Base-by-base conservation (phyloP, 441 rosid genomes). In the Pelargonium citronellum region DNA sequence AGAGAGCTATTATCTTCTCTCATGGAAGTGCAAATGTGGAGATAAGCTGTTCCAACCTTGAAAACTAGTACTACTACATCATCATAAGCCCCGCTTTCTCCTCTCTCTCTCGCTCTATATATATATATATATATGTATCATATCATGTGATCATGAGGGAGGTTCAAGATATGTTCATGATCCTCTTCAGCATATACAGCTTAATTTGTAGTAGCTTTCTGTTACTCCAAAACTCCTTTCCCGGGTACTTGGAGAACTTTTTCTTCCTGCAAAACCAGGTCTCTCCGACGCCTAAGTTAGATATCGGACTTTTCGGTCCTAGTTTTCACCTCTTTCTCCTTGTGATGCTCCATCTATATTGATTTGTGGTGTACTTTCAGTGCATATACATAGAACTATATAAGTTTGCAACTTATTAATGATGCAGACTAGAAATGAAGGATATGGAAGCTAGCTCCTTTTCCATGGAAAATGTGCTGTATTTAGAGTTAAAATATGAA, bases 21-120 rank as follows among this genome's bases (percentile, higher is more conserved):
- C 81, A 7, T 82, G 85, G 85, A 82, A 72, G 68, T 82, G 85
- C 79, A 82, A 72, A 69, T 82, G 85, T 24, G 81, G 85, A 34
- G 58, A 77, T 30, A 79, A 73, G 73, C 49, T 82, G 37, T 77
- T 73, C 64, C 78, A 82, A 55, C 83, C 85, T 30, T 82, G 70
- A 79, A 1, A 20, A 47, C 20, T 12, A 8, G 46, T 24, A 55
- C 11, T 7, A 17, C 9, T 53, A 55, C 9, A 17, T 55, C 37
- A n/a, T 15, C 22, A 55, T 55, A 55, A 55, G 16, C 61, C 20
- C 16, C n/a, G n/a, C n/a, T n/a, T n/a, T n/a, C n/a, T n/a, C n/a
- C n/a, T n/a, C n/a, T n/a, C 39, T 34, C 39, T 34, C 39, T 34
- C 39, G 5, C 39, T 34, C 0, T 34, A 5, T 34, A 1, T 24